Evolutionary conservation across 2,329 filamentous ascomycete species (phyloP).

Genomic region (Incumbomyces lentus): DNA sequence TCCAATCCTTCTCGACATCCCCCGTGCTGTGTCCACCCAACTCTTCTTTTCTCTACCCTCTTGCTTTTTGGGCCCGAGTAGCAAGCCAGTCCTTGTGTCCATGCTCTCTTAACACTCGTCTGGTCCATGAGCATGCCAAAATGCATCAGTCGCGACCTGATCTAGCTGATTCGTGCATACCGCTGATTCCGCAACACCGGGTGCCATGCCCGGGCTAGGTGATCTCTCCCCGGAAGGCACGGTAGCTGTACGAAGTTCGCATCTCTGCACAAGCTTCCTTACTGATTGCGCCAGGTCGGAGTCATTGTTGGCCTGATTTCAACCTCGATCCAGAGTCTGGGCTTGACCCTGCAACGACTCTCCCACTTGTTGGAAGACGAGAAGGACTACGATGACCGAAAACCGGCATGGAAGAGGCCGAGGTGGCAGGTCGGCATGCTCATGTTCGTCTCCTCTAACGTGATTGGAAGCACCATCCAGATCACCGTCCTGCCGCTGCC

Average conservation of each 20-base stretch:
- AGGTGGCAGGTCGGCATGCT: slow-evolving; percentile 95
- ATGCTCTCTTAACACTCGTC: not conserved
- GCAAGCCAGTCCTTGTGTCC: not conserved
- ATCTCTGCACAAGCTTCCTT: slow-evolving; percentile 1
- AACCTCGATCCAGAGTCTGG: slow-evolving; percentile 88
- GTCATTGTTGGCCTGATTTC: slow-evolving; percentile 88
- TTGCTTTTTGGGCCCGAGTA: no score
- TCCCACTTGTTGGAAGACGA: slow-evolving; percentile 97
- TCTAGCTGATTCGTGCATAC: slow-evolving; percentile 1
- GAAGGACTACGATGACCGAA: slow-evolving; percentile 67
- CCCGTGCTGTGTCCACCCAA: no score
- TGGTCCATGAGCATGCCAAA: not conserved
- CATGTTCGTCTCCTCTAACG: slow-evolving; percentile 91
- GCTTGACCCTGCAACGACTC: slow-evolving; percentile 91
- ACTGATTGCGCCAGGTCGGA: slow-evolving; percentile 55
- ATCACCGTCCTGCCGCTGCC: slow-evolving; percentile 92
- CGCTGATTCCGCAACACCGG: not conserved
- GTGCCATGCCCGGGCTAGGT: slow-evolving; percentile 58
- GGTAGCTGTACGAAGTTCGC: slow-evolving; percentile 53
- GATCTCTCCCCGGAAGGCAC: slow-evolving; percentile 68
- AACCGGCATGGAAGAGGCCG: slow-evolving; percentile 79
- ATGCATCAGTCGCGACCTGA: slow-evolving; percentile 1
- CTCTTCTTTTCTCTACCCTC: no score
- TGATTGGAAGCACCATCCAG: slow-evolving; percentile 90
- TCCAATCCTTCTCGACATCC: no score